These are phyloP conservation scores for Plasmopara muralis DNA, from an alignment of 352 stramenopile genomes.

Conservation along the genomic window DNA sequence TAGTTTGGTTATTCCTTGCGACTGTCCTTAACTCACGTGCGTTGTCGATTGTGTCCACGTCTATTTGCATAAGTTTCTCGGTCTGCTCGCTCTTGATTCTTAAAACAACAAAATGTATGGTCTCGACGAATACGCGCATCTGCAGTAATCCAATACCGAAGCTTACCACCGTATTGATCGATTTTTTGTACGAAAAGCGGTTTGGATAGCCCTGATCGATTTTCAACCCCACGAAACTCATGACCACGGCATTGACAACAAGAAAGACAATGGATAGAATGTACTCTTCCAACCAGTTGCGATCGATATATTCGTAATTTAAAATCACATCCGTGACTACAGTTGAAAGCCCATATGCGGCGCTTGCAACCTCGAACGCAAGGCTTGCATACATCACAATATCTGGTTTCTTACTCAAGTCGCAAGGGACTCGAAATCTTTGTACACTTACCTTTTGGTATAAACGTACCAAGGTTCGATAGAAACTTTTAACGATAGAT, in stretches of 20 bases:
- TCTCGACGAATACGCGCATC: constrained; percentile 59
- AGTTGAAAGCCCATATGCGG: constrained; percentile 56
- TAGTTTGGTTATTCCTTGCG: constrained; percentile 6
- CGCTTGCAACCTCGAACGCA: constrained; percentile 34
- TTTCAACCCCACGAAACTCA: constrained; percentile 50
- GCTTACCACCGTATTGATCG: constrained; percentile 31
- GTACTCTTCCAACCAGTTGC: constrained; percentile 67
- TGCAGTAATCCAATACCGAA: constrained; percentile 49
- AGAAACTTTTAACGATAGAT: not conserved
- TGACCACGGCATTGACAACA: constrained; percentile 46
- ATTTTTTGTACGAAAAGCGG: constrained; percentile 28
- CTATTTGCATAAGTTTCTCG: constrained; percentile 2
- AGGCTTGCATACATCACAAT: constrained; percentile 1
- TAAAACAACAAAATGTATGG: constrained; percentile 28
- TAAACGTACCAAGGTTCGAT: not conserved
- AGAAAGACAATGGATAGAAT: constrained; percentile 66
- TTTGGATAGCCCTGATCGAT: constrained; percentile 31
- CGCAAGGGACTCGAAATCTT: not conserved
- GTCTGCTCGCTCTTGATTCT: constrained; percentile 4
- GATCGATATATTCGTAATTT: constrained; percentile 69
- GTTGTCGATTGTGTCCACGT: not conserved
- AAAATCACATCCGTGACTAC: constrained; percentile 67
- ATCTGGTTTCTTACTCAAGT: not conserved
- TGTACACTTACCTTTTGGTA: constrained; percentile 1
- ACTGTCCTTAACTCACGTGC: not conserved